phyloP scores from a whole-genome alignment of 2,329 filamentous ascomycete genomes.

The Fusarium coicis region DNA sequence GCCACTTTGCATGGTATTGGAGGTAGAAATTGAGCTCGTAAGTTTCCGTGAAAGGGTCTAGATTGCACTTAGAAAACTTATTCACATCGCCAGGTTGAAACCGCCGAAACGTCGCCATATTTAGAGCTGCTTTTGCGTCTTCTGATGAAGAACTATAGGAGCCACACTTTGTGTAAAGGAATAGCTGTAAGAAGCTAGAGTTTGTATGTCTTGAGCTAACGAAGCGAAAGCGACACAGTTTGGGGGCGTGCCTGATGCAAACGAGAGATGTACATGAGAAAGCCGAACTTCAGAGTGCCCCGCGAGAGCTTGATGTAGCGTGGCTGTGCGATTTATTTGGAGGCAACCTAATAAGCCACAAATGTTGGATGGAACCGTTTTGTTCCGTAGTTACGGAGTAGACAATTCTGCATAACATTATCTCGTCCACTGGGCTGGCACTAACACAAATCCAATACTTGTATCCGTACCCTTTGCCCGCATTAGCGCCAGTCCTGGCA shows the following conservation, averaged over 20 bases:
- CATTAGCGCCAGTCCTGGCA: constrained; percentile 20
- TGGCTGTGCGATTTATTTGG: constrained; percentile 19
- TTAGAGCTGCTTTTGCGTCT: not conserved
- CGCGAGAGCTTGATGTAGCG: constrained; percentile 13
- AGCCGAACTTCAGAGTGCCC: constrained; percentile 7
- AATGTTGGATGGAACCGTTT: not conserved
- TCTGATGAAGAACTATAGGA: not conserved
- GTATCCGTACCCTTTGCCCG: constrained; percentile 3
- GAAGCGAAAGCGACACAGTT: not conserved
- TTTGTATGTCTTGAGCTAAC: not conserved
- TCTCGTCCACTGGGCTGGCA: not conserved
- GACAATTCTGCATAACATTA: constrained; percentile 1
- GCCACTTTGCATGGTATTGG: constrained; percentile 96
- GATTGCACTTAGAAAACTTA: constrained; percentile 91
- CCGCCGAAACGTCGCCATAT: constrained; percentile 74
- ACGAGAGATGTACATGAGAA: not conserved
- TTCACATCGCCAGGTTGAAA: constrained; percentile 88
- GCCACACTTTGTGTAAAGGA: not conserved
- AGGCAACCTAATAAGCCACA: constrained; percentile 23
- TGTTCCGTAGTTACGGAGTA: not conserved
- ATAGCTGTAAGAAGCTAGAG: not conserved
- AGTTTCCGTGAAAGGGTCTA: constrained; percentile 97
- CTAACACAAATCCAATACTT: not conserved
- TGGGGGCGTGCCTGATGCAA: not conserved
- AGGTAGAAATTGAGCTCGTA: constrained; percentile 97